Evolutionary conservation across 306 rosid species (phyloP), one percentile per base, ranked within the genome.

Genomic region (Pterocarpus macrocarpus): DNA sequence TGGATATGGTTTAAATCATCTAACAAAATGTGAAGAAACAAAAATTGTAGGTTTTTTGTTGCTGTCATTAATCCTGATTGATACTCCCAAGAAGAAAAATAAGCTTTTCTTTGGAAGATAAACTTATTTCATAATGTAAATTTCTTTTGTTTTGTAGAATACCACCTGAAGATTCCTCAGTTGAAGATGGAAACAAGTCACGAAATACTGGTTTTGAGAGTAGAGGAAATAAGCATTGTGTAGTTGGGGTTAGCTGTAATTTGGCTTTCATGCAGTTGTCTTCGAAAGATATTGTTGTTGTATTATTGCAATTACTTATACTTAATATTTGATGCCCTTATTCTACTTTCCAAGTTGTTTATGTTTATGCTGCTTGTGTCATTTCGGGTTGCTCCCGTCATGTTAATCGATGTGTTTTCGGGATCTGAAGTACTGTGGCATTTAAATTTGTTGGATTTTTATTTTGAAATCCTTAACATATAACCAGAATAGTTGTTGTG

Each of bases 391-490:
- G 98, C 96, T 88, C 92, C 88, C 89, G 71, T 88, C 88, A 69
- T 87, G 86, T 93, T 86, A 84, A 74, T 83, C 90, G 86, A 89
- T 91, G 82, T 88, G 88, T 82, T 81, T 88, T 87, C 84, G 81
- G 89, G 89, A 90, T 83, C 87, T 86, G 93, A 89, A 89, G 90
- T 93, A 85, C 90, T 64, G 81, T 90, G 93, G 95, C 99, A 93
- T 97, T 93, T 93, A 93, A 91, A 97, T 93, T 95, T 93, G 92
- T 89, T 85, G 94, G 90, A 81, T 91, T 86, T 84, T 81, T 85
- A 86, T 80, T 87, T 77, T 83, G 86, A 86, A 88, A 85, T 88
- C 74, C 85, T 71, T 87, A 76, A 66, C 80, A 82, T 85, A 59
- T 78, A 83, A 73, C 78, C 85, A 69, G 82, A 86, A 71, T 88